Percentiles rank a stretch among this genome's conserved stretches.
These are phyloP conservation scores for Podaxis sp. DNA, from an alignment of 768 basidiomycete species.

Conservation along the genomic window DNA sequence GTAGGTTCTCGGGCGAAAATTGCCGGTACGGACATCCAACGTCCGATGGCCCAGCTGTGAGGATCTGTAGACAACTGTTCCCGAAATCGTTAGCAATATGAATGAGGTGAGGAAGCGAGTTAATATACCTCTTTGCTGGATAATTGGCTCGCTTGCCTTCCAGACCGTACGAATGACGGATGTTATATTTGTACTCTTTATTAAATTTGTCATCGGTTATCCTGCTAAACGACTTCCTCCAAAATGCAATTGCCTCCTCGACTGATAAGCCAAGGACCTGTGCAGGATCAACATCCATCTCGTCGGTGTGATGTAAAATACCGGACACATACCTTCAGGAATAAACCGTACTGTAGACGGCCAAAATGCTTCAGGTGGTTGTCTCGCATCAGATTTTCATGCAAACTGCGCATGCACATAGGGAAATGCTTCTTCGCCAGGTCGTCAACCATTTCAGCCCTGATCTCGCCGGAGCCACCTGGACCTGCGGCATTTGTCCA, in stretches of 20 bases:
- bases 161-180: conserved; percentile 91
- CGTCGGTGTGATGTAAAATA: neutral
- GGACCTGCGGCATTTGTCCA: conserved; percentile 60
- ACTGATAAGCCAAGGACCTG: conserved; percentile 91
- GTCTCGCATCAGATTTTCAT: conserved; percentile 73
- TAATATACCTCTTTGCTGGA: conserved; percentile 77
- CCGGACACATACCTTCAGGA: conserved; percentile 73
- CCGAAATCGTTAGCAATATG: conserved; percentile 5
- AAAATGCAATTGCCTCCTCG: conserved; percentile 92
- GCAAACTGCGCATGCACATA: conserved; percentile 90
- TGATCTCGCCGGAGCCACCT: conserved; percentile 65
- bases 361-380: conserved; percentile 93
- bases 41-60: conserved; percentile 62
- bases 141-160: conserved; percentile 97
- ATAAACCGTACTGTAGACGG: conserved; percentile 87
- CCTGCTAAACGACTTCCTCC: conserved; percentile 82
- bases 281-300: conserved; percentile 4
- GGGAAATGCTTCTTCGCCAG: conserved; percentile 90
- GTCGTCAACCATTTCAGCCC: conserved; percentile 92
- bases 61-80: conserved; percentile 86
- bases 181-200: conserved; percentile 97
- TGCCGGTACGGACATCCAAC: conserved; percentile 94
- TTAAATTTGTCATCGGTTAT: conserved; percentile 95
- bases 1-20: conserved; percentile 81
- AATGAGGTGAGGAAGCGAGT: neutral